Conservation (phyloP, 108 stramenopile species). For the Schizochytrium sp. region DNA sequence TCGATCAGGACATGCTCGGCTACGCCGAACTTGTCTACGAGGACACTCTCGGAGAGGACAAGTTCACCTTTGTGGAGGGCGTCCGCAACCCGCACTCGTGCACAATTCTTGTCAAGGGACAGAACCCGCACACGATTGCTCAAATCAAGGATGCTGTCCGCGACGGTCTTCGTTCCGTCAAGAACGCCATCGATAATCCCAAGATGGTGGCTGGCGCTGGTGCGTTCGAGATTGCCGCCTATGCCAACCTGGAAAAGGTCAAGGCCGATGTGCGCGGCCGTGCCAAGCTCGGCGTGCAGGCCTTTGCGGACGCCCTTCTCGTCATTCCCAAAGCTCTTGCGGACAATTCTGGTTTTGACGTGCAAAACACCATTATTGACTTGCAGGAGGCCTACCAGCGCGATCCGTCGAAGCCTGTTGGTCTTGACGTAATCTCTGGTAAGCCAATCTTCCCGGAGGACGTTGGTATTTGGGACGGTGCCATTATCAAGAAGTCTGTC, state of each 20-base stretch:
- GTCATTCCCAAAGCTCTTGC: slow-evolving; percentile 93
- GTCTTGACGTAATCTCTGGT: slow-evolving; percentile 81
- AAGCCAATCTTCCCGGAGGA: slow-evolving; percentile 83
- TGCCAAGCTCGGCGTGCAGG: slow-evolving; percentile 86
- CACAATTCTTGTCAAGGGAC: slow-evolving; percentile 90
- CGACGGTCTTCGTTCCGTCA: slow-evolving; percentile 91
- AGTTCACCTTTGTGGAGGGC: slow-evolving; percentile 97
- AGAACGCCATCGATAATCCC: slow-evolving; percentile 88
- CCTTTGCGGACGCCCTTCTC: slow-evolving; percentile 90
- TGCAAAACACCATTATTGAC: slow-evolving; percentile 78
- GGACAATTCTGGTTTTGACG: slow-evolving; percentile 93
- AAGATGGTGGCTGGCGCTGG: slow-evolving; percentile 92
- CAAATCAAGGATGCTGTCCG: slow-evolving; percentile 96
- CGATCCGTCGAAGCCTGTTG: slow-evolving; percentile 60
- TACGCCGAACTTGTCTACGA: slow-evolving; percentile 86
- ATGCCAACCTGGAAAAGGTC: slow-evolving; percentile 54
- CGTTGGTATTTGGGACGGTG: slow-evolving; percentile 94
- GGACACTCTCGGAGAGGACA: slow-evolving; percentile 92
- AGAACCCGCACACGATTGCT: slow-evolving; percentile 89
- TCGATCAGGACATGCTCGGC: slow-evolving; percentile 77
- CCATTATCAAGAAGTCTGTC: slow-evolving; percentile 87
- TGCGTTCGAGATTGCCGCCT: slow-evolving; percentile 88
- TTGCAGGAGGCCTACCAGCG: slow-evolving; percentile 71
- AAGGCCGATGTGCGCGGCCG: slow-evolving; percentile 69
- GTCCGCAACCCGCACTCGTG: slow-evolving; percentile 78